Conservation (phyloP, 306 rosid genomes). For the Sicyos edulis region DNA sequence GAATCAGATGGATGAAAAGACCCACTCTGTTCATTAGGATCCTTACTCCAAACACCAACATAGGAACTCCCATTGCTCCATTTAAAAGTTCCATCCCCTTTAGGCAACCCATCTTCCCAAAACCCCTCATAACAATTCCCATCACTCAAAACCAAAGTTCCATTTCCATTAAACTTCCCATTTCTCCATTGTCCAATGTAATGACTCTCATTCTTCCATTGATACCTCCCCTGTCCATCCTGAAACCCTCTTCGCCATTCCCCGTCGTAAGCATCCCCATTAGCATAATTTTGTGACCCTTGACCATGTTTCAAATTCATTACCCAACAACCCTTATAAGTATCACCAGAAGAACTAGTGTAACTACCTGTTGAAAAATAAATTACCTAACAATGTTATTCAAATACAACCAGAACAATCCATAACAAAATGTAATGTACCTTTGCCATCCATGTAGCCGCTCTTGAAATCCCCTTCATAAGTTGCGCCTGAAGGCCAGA, state of each 20-base stretch:
- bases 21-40: constrained; percentile 52
- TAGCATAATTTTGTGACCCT: constrained; percentile 57
- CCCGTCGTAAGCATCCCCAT: constrained; percentile 86
- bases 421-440: too few relatives aligned
- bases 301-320: constrained; percentile 71
- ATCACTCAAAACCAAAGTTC: constrained; percentile 61
- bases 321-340: constrained; percentile 71
- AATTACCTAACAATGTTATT: too few relatives aligned
- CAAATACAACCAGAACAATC: too few relatives aligned
- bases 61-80: constrained; percentile 65
- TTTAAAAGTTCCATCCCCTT: constrained; percentile 71
- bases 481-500: constrained; percentile 93
- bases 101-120: constrained; percentile 79
- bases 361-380: constrained; percentile 41
- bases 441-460: constrained; percentile 73
- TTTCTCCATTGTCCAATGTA: constrained; percentile 70
- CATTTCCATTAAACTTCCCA: constrained; percentile 65
- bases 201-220: constrained; percentile 70
- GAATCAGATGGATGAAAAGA: constrained; percentile 49
- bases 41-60: constrained; percentile 72
- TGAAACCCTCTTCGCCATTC: constrained; percentile 80
- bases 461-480: constrained; percentile 77
- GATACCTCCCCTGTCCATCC: constrained; percentile 77
- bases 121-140: constrained; percentile 74
- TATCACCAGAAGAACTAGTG: constrained; percentile 61